These are phyloP conservation scores for Eucalyptus albens DNA, from an alignment of 345 rosid genomes.

Conservation along the genomic window DNA sequence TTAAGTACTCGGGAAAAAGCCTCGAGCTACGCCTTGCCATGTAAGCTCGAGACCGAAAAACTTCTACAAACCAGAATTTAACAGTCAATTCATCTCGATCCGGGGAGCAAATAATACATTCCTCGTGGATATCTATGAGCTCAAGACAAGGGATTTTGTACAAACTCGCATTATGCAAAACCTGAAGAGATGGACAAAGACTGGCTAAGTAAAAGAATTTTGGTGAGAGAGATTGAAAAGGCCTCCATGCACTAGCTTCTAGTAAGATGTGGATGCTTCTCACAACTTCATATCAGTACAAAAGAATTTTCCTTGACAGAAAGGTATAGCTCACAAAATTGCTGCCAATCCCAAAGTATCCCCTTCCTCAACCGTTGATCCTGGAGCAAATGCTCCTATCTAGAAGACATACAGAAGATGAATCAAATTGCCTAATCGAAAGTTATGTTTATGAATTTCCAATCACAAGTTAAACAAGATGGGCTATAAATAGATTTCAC, in stretches of 20 bases:
- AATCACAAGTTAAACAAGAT: neutral
- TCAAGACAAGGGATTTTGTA: neutral
- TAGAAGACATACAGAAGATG: neutral
- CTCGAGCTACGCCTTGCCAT: neutral
- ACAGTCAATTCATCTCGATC: neutral
- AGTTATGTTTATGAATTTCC: neutral
- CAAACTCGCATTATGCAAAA: neutral
- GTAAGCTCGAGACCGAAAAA: neutral
- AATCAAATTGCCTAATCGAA: neutral
- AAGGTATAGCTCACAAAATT: too few relatives aligned
- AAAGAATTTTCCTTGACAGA: too few relatives aligned
- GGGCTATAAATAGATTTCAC: neutral
- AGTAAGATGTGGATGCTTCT: neutral
- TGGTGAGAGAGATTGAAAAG: neutral
- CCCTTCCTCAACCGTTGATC: too few relatives aligned
- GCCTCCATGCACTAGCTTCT: neutral
- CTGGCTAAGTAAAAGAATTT: neutral
- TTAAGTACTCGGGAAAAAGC: neutral
- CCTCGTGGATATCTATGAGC: neutral
- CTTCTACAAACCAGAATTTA: neutral
- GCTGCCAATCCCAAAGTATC: too few relatives aligned
- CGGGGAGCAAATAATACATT: neutral
- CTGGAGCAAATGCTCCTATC: conserved; percentile 82
- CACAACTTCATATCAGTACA: too few relatives aligned
- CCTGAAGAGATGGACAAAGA: neutral